phyloP scores from a whole-genome alignment of 192 early-diverging fungal species.

The Coemansia sp. region DNA sequence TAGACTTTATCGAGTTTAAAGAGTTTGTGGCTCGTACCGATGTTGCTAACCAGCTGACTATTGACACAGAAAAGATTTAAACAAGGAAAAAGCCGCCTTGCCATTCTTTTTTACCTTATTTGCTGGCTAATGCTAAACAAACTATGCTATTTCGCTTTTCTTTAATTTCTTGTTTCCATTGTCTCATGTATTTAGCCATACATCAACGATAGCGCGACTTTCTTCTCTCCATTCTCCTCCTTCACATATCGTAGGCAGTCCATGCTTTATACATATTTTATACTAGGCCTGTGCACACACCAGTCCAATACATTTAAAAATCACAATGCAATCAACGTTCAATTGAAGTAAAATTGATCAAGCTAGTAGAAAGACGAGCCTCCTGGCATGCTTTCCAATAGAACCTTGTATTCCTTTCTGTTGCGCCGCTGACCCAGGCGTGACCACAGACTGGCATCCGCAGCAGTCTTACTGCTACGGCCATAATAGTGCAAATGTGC shows the following conservation, averaged over 20 bases:
- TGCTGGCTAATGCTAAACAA: too few relatives aligned
- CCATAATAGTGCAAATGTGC: neutral
- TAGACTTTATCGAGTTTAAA: constrained; percentile 95
- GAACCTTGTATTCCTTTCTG: constrained; percentile 35
- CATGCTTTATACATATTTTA: neutral
- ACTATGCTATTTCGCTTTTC: too few relatives aligned
- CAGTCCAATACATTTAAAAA: neutral
- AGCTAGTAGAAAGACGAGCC: constrained; percentile 15
- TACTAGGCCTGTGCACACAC: neutral
- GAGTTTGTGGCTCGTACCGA: constrained; percentile 94
- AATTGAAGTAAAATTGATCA: too few relatives aligned
- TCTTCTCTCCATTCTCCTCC: neutral
- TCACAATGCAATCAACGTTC: too few relatives aligned
- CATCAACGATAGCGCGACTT: too few relatives aligned
- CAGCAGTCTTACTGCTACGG: neutral
- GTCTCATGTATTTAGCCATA: too few relatives aligned
- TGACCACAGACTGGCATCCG: constrained; percentile 15
- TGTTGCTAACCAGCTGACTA: constrained; percentile 92
- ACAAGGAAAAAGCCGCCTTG: neutral
- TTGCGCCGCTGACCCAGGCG: constrained; percentile 20
- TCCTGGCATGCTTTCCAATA: constrained; percentile 18
- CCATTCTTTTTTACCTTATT: neutral
- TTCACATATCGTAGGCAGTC: neutral
- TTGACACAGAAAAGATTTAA: constrained; percentile 59
- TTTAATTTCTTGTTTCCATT: too few relatives aligned